Conservation (phyloP, 2,329 filamentous ascomycete species). For the Davidsoniella eucalypti region DNA sequence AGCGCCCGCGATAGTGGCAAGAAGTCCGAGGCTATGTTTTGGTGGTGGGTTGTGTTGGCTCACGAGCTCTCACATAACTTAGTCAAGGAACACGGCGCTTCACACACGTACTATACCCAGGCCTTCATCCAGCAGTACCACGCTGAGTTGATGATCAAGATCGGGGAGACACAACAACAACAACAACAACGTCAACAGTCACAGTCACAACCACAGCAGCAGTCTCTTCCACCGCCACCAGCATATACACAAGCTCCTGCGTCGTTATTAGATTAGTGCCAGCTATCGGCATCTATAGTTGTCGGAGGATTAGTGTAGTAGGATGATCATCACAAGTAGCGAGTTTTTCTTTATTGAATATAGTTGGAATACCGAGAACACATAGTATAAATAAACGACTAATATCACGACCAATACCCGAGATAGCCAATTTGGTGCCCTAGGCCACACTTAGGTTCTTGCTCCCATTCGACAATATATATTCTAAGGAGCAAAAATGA, state of each 20-base stretch:
- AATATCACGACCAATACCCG: too few species aligned
- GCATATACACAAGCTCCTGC: neutral
- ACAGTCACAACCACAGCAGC: neutral
- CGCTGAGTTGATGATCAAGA: conserved; percentile 45
- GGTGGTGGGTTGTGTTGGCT: conserved; percentile 92
- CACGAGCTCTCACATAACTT: conserved; percentile 95
- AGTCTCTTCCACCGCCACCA: conserved; percentile 2
- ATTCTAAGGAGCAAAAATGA: too few species aligned
- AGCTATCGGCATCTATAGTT: too few species aligned
- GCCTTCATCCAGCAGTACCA: conserved; percentile 68
- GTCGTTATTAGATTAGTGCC: conserved; percentile 3
- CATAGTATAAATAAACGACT: too few species aligned
- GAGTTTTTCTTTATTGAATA: too few species aligned
- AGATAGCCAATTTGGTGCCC: too few species aligned
- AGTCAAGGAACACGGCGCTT: conserved; percentile 57
- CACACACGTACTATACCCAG: conserved; percentile 76
- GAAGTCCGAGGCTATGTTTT: conserved; percentile 47
- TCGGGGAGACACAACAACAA: conserved; percentile 17
- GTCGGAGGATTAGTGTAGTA: too few species aligned
- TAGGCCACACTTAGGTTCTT: too few species aligned
- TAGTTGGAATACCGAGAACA: too few species aligned
- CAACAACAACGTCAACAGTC: neutral
- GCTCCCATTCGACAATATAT: too few species aligned
- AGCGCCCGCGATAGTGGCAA: neutral
- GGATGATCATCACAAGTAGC: too few species aligned